Base-by-base conservation (phyloP, 106 monocot species). In the Phalaenopsis equestris region DNA sequence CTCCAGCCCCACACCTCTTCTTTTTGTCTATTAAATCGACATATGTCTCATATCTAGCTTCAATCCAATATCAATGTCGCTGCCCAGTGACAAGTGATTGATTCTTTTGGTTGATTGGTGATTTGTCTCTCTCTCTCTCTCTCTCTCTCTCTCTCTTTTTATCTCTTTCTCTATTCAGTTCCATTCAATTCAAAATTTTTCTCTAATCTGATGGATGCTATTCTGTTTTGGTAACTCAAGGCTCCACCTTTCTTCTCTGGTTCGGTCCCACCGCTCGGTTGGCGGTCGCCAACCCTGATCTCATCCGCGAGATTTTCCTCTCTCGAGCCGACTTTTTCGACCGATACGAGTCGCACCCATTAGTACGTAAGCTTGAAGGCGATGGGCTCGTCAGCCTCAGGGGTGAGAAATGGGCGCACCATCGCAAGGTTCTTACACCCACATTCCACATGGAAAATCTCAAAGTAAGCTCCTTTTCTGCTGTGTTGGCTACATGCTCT, bases 391-490 rank as follows among this genome's bases (percentile, higher is more conserved):
- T 90, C 21, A 95, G 90, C 89, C 92, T 95, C 82, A 80, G 84
- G 0, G 95, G 92, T 15, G 89, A 92, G 57, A 95, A 91, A 67
- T 95, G 95, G 95, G 92, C 90, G 19, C 89, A 85, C 83, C 95
- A 88, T 82, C 75, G 95, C 68, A 92, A 85, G 79, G 76, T 95
- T 67, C 90, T 95, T 85, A 83, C 86, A 14, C 92, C 95, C 8
- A 82, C 90, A 74, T 95, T 95, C 83, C 90, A 89, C 83, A 87
- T 91, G 90, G 95, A 95, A 3, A 95, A 95, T 73, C 92, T 95
- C 89, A 92, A 92, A 78, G 91, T 90, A 72, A 47, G 18, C 9
- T 11, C 74, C 2, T 24, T 73, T 42, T 7, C 42, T 42, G 18
- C 42, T 30, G 17, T 18, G 42, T 30, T 30, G 30, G 73, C 6